Conservation (phyloP, 139 green algal genomes). For the Haematococcus sp. region DNA sequence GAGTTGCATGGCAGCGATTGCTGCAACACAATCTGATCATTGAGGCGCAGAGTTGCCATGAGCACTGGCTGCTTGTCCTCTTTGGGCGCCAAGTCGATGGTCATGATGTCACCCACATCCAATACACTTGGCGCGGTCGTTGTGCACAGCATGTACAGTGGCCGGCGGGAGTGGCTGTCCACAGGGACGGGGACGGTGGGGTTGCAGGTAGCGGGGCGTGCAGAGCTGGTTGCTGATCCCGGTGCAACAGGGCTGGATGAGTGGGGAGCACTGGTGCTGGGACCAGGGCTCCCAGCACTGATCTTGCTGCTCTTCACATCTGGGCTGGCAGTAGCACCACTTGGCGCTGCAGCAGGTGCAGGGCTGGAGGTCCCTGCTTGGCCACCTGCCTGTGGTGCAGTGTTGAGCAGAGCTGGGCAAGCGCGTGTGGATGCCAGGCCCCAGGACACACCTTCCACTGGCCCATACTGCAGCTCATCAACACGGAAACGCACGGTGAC, state of each 20-base stretch:
- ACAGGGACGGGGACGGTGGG: constrained; percentile 20
- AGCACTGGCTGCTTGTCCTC: constrained; percentile 60
- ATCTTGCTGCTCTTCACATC: too few relatives aligned
- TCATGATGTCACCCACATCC: constrained; percentile 37
- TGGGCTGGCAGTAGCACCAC: neutral
- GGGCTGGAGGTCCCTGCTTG: neutral
- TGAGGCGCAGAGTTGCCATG: constrained; percentile 40
- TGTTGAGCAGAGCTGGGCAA: constrained; percentile 25
- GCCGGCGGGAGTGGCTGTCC: constrained; percentile 48
- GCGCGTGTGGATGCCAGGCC: constrained; percentile 37
- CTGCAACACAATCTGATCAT: constrained; percentile 21
- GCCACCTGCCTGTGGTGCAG: neutral
- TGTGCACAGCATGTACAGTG: constrained; percentile 49
- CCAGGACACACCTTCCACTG: constrained; percentile 31
- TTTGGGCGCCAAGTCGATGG: constrained; percentile 49
- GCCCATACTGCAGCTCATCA: constrained; percentile 42
- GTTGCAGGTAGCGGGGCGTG: neutral
- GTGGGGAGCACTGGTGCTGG: too few relatives aligned
- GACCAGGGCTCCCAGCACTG: too few relatives aligned
- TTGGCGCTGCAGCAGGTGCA: neutral
- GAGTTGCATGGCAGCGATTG: constrained; percentile 18
- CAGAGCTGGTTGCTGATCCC: neutral
- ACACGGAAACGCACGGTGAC: constrained; percentile 52
- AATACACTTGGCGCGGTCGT: constrained; percentile 4
- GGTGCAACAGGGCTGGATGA: neutral